These are phyloP conservation scores for Grammothele lineata DNA, from an alignment of 768 basidiomycete genomes.

Conservation along the genomic window DNA sequence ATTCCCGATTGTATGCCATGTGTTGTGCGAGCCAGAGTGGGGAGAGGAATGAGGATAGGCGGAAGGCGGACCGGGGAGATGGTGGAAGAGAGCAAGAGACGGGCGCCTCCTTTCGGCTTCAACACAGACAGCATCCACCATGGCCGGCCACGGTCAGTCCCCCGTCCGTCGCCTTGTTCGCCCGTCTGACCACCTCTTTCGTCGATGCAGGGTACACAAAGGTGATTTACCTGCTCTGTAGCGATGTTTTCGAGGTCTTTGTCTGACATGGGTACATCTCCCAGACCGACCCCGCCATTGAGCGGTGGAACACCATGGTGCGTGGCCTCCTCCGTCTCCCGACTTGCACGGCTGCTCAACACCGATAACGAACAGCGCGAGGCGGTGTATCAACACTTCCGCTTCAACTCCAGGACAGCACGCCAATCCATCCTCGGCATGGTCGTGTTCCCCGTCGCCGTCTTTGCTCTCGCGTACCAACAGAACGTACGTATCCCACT, in stretches of 20 bases:
- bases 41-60: constrained; percentile 13
- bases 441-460: constrained; percentile 56
- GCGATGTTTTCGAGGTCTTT: constrained; percentile 1
- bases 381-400: constrained; percentile 78
- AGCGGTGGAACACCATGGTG: constrained; percentile 60
- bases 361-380: constrained; percentile 61
- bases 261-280: constrained; percentile 1
- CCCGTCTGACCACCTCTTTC: neutral
- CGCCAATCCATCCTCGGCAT: constrained; percentile 59
- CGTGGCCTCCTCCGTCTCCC: neutral
- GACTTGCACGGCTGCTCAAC: neutral
- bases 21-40: neutral
- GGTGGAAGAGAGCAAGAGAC: constrained; percentile 20
- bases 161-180: neutral
- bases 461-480: constrained; percentile 39
- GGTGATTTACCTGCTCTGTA: too few species aligned
- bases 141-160: constrained; percentile 64
- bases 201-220: constrained; percentile 50
- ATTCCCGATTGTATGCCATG: constrained; percentile 81
- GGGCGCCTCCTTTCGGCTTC: constrained; percentile 13
- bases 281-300: constrained; percentile 47
- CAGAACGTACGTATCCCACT: constrained; percentile 34
- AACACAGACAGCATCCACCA: constrained; percentile 30
- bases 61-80: constrained; percentile 11
- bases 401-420: constrained; percentile 68